Evolutionary conservation across 805 yeast genomes (phyloP).

Genomic region (Candida berthetii): DNA sequence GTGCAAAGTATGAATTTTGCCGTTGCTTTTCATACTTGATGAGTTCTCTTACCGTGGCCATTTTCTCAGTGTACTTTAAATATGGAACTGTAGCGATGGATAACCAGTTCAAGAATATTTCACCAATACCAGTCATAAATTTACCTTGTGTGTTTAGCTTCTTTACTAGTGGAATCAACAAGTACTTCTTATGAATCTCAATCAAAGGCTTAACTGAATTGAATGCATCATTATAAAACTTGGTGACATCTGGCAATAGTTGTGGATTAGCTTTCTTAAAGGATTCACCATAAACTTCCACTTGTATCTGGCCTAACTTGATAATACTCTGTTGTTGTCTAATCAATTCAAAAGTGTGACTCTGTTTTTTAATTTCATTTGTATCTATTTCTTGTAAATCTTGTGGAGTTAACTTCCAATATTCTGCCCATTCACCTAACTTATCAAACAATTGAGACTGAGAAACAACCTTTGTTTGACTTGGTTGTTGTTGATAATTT

Average conservation of each 20-base stretch:
- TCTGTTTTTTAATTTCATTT: conserved; percentile 56
- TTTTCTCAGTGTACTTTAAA: conserved; percentile 49
- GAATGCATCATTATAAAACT: conserved; percentile 55
- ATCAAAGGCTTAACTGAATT: conserved; percentile 50
- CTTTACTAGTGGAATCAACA: conserved; percentile 52
- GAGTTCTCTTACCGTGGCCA: conserved; percentile 55
- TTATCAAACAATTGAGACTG: conserved; percentile 7
- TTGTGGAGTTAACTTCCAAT: conserved; percentile 55
- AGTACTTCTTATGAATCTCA: conserved; percentile 42
- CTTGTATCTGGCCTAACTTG: conserved; percentile 58
- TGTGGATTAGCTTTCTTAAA: conserved; percentile 32
- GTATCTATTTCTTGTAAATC: conserved; percentile 46
- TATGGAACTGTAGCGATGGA: conserved; percentile 48
- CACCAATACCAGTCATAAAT: conserved; percentile 57
- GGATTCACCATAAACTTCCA: conserved; percentile 47
- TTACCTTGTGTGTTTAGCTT: conserved; percentile 60
- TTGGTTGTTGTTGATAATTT: conserved; percentile 2
- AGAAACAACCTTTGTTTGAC: background rate
- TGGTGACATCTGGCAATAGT: conserved; percentile 41
- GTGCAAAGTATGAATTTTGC: conserved; percentile 37
- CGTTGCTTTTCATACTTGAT: conserved; percentile 38
- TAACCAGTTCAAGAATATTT: conserved; percentile 61
- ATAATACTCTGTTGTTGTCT: conserved; percentile 66
- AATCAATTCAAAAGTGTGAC: conserved; percentile 69
- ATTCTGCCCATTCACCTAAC: conserved; percentile 55